Evolutionary conservation across 257 asterid species (phyloP).

Genomic region (Solanum pinnatisectum): DNA sequence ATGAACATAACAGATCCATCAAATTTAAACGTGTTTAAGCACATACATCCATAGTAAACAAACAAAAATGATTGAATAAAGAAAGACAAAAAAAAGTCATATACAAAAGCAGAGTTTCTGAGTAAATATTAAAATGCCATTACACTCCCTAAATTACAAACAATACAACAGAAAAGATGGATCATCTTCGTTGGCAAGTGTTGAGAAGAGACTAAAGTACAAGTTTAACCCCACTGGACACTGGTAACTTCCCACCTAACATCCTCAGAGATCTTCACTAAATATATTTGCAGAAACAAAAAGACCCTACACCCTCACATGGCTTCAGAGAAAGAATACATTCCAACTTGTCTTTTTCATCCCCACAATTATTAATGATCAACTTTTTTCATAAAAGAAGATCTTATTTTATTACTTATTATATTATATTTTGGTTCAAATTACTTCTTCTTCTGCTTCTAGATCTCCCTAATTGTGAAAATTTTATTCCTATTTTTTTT

Average conservation of each 20-base stretch:
- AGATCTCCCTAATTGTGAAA: neutral
- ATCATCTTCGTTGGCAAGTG: neutral
- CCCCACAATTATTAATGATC: neutral
- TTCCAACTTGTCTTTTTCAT: neutral
- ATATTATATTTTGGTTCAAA: no score
- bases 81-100: neutral
- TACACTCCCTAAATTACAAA: conserved; percentile 7
- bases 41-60: neutral
- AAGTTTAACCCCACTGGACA: neutral
- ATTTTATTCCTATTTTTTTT: neutral
- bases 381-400: neutral
- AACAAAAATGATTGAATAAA: neutral
- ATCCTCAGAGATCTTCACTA: neutral
- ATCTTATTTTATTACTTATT: neutral
- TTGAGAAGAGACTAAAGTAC: neutral
- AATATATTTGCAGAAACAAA: neutral
- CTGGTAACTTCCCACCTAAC: neutral
- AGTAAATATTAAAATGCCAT: neutral
- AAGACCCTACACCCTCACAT: conserved; percentile 8
- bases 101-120: neutral
- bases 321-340: neutral
- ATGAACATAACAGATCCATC: neutral
- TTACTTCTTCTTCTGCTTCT: neutral
- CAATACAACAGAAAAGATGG: neutral
- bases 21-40: neutral